Base-by-base conservation (phyloP, 805 yeast species). In the Cephaloascus fragrans region DNA sequence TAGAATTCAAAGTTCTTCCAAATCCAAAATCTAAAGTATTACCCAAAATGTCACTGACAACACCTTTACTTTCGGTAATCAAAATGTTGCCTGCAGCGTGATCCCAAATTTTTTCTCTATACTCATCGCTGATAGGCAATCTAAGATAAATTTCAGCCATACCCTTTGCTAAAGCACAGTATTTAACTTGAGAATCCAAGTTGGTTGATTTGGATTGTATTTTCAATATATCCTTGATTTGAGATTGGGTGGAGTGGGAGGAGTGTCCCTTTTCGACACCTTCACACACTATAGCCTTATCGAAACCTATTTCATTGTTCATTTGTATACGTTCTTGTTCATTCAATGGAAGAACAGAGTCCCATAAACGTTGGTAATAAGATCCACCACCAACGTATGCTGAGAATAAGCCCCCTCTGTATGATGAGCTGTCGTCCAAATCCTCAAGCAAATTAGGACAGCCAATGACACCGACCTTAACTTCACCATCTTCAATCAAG, bases 81-180 rank as follows among this genome's bases (percentile, higher is more conserved):
- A 93, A 71, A 12, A 90, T 69, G 51, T 83, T 82, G 3, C 98
- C 99, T 2, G 97, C 94, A 16, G 97, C 97, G 57, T 93, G 99
- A 61, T 93, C 99, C 97, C 98, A 93, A 43, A 93, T 88, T 61
- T 93, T 93, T 57, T 93, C 99, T 50, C 85, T 73, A 57, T 89
- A 93, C 3, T 73, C 61, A 38, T 77, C 67, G 47, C 72, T 77
- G 35, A 80, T 76, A 12, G 99, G 99, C 42, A 94, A 63, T 48
- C 99, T 79, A 44, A 93, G 67, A 51, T 94, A 93, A 12, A 93
- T 73, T 50, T 93, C 97, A 3, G 96, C 97, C 40, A 83, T 82
- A 28, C 98, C 98, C 45, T 81, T 72, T 9, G 97, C 80, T 35
- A 93, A 70, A 14, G 89, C 77, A 64, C 97, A 90, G 64, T 93